A percentile compares a stretch with the other conserved stretches of the same genome.
phyloP scores from a whole-genome alignment of 371 early-diverging fungal species.

The Chytridium lagenaria region DNA sequence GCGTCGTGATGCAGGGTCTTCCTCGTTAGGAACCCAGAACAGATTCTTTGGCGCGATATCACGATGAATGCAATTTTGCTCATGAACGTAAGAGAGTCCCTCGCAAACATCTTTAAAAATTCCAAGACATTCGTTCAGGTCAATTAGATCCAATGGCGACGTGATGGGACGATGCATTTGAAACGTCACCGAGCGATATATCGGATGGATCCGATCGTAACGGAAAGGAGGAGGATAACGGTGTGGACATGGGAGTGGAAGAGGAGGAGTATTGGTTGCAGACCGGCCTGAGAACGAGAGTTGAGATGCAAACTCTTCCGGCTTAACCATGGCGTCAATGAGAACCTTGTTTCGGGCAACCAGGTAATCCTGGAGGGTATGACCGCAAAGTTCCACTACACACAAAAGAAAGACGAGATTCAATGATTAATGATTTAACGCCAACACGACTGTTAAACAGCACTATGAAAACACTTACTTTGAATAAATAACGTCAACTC shows the following conservation, averaged over 20 bases:
- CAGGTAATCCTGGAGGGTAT: conserved; percentile 48
- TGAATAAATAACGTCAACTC: conserved; percentile 53
- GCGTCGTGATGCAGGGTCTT: not conserved
- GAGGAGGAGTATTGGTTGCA: not conserved
- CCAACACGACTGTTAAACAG: not conserved
- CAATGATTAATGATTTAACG: not conserved
- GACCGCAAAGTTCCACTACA: conserved; percentile 52
- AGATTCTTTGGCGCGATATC: conserved; percentile 56
- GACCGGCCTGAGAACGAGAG: not conserved
- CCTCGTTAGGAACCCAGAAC: conserved; percentile 45
- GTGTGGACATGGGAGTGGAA: too few species aligned
- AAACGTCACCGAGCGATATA: not conserved
- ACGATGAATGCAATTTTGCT: conserved; percentile 47
- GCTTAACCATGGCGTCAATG: not conserved
- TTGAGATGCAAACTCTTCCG: not conserved
- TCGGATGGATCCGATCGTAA: not conserved
- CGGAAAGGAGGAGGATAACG: not conserved
- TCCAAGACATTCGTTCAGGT: conserved; percentile 8
- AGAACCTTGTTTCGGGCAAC: conserved; percentile 35
- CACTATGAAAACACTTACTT: conserved; percentile 30
- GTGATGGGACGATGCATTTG: conserved; percentile 9
- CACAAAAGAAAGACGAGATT: not conserved
- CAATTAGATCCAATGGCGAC: conserved; percentile 6
- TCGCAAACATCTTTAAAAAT: conserved; percentile 43
- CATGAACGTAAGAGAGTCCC: conserved; percentile 48